Conservation (phyloP, 116 monocot species). For the Papilionanthe hybrid region DNA sequence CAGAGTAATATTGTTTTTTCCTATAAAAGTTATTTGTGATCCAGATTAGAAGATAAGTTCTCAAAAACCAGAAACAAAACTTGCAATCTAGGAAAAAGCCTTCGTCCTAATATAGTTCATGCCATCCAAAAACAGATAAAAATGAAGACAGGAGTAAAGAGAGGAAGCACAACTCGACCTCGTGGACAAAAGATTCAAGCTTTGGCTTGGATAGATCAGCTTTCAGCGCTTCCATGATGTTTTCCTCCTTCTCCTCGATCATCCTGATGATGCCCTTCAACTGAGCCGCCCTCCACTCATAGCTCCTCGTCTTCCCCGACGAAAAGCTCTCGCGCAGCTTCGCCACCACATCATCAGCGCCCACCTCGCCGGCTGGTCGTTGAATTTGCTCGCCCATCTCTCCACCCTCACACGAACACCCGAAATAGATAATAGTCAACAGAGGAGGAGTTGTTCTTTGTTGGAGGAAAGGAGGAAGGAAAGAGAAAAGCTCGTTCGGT, state of each 20-base stretch:
- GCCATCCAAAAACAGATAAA: neutral
- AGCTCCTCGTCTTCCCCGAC: slow-evolving; percentile 53
- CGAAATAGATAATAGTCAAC: neutral
- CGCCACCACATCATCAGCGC: slow-evolving; percentile 17
- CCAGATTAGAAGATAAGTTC: neutral
- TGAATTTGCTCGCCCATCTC: slow-evolving; percentile 3
- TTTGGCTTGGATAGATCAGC: slow-evolving; percentile 61
- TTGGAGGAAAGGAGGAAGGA: neutral
- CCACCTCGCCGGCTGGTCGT: neutral
- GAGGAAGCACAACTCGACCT: slow-evolving; percentile 27
- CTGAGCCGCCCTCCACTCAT: slow-evolving; percentile 73
- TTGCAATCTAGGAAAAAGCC: neutral
- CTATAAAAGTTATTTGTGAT: too few relatives aligned
- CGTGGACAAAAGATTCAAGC: slow-evolving; percentile 57
- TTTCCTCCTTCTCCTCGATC: slow-evolving; percentile 54
- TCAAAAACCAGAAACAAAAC: neutral
- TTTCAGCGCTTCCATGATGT: slow-evolving; percentile 51
- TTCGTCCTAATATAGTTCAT: too few relatives aligned
- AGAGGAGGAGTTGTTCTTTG: neutral
- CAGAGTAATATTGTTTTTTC: too few relatives aligned
- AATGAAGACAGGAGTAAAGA: neutral
- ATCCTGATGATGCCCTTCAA: slow-evolving; percentile 42
- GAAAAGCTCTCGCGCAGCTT: slow-evolving; percentile 47
- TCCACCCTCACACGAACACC: neutral
- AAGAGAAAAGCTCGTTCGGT: neutral